Conservation (phyloP, 768 basidiomycete species). For the Tulasnella sp. region DNA sequence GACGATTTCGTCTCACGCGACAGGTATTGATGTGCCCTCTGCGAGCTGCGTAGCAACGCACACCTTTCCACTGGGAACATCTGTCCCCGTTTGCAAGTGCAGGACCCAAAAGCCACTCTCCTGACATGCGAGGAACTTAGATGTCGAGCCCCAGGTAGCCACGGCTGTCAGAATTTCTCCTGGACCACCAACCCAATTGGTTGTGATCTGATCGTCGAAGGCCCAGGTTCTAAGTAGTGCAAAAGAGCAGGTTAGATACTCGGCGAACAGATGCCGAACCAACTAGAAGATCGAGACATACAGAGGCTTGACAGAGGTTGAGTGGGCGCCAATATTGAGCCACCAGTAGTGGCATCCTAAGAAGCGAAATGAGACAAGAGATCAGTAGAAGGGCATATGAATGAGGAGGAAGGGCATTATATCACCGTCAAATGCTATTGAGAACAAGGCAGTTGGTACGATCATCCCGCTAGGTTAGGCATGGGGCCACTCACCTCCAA, state of each 20-base stretch:
- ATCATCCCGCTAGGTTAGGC: too few species aligned
- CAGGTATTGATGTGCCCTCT: neutral
- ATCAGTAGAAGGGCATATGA: too few species aligned
- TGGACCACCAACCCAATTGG: neutral
- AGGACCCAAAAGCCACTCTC: neutral
- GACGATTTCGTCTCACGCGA: too few species aligned
- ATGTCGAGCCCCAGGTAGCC: neutral
- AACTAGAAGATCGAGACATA: neutral
- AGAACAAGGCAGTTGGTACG: too few species aligned
- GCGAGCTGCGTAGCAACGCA: neutral
- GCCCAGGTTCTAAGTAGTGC: neutral
- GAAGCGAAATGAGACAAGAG: too few species aligned
- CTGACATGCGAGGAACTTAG: neutral
- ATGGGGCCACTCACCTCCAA: too few species aligned
- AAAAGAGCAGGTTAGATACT: neutral
- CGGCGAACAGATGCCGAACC: too few species aligned
- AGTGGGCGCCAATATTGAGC: neutral
- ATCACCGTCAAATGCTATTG: too few species aligned
- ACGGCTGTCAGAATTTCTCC: neutral
- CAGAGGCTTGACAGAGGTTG: neutral
- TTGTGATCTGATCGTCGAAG: neutral
- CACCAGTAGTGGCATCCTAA: constrained; percentile 5
- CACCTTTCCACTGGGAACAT: neutral
- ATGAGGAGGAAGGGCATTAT: too few species aligned
- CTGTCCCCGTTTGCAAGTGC: neutral